phyloP scores from a whole-genome alignment of 2,329 filamentous ascomycete genomes.

The Aspergillus caelatus region DNA sequence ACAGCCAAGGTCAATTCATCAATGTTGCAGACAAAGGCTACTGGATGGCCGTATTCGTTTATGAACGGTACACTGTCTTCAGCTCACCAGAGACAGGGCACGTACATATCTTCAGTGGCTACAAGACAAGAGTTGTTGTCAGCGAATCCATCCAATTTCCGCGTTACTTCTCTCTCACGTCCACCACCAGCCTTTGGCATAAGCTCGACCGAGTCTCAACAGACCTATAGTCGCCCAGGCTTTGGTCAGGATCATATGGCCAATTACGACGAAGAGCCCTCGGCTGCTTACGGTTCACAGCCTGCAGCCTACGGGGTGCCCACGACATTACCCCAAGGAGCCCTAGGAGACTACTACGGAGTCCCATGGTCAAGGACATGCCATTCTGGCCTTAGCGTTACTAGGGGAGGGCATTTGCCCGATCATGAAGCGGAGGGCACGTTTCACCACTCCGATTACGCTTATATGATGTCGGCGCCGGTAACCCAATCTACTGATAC shows the following conservation, averaged over 20 bases:
- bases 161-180: slow-evolving; percentile 24
- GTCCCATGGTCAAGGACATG: slow-evolving; percentile 36
- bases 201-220: slow-evolving; percentile 20
- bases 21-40: slow-evolving; percentile 27
- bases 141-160: slow-evolving; percentile 20
- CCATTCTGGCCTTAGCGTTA: slow-evolving; percentile 25
- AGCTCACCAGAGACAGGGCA: slow-evolving; percentile 22
- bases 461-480: slow-evolving; percentile 36
- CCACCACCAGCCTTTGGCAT: slow-evolving; percentile 32
- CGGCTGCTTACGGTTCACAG: slow-evolving; percentile 35
- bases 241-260: slow-evolving; percentile 26
- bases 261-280: slow-evolving; percentile 39
- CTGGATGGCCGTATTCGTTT: slow-evolving; percentile 33
- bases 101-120: slow-evolving; percentile 21
- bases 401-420: slow-evolving; percentile 30
- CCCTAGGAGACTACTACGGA: slow-evolving; percentile 30
- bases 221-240: slow-evolving; percentile 25
- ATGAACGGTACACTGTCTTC: slow-evolving; percentile 20
- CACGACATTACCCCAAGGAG: slow-evolving; percentile 31
- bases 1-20: slow-evolving; percentile 39
- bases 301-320: slow-evolving; percentile 41
- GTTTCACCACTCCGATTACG: slow-evolving; percentile 28
- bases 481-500: slow-evolving; percentile 29
- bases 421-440: slow-evolving; percentile 30
- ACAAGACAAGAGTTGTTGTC: slow-evolving; percentile 18